Base-by-base conservation (phyloP, 345 rosid genomes). In the Hypericum perforatum region DNA sequence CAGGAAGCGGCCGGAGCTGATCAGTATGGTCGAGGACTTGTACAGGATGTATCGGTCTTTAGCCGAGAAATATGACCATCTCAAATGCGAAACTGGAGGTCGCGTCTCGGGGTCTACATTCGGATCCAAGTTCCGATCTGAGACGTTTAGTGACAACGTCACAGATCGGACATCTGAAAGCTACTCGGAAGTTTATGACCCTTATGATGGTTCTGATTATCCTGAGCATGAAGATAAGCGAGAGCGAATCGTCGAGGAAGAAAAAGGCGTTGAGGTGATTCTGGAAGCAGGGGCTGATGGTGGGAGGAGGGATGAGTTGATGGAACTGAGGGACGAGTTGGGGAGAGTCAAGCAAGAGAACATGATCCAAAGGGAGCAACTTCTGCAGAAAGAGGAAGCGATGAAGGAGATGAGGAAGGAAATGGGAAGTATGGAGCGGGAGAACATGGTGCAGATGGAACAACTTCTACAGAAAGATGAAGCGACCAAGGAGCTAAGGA, bases 1-100 rank as follows among this genome's bases (percentile, higher is more conserved):
- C 83, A 78, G 72, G 78, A 88, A 76, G 56, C 77, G 90, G 37
- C 95, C 90, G 0, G 90, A 88, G 70, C 72, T 92, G 10, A 70
- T 87, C 56, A 58, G 59, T 77, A 54, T 91, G 70, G 89, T 88
- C 38, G 70, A 83, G 60, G 89, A 88, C 54, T 82, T 83, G 60
- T 83, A 92, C 45, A 77, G 83, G 15, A 62, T 82, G 7, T 79
- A 92, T 61, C 76, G 96, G 16, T 88, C 88, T 4, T 70, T 92
- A 32, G 90, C 85, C 8, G 90, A 83, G 63, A 70, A 78, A 5
- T 77, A 76, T 41, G 92, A 91, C 72, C 79, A 73, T 51, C 53
- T 81, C 9, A 85, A 73, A 58, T 84, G 83, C 8, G 94, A 80
- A 38, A 13, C 54, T 49, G 70, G 66, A 53, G 65, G 60, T 51